A percentile compares a stretch with the other conserved stretches of the same genome.
Evolutionary conservation across 805 yeast genomes (phyloP).

Genomic region (Maudiozyma turicensis): DNA sequence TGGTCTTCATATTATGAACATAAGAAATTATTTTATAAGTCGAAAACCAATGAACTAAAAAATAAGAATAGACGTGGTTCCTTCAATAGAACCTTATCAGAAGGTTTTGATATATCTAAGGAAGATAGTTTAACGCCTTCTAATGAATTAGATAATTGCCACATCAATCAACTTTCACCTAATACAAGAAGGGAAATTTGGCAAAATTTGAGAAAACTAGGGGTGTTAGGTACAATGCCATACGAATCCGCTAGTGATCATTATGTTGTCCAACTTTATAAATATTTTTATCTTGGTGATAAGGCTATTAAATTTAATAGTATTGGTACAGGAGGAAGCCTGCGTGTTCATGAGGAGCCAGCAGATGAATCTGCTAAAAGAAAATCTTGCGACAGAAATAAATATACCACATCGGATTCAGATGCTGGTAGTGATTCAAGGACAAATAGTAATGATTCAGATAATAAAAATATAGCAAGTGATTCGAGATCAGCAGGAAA

Average conservation of each 20-base stretch:
- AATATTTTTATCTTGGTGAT: constrained; percentile 21
- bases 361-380: background rate
- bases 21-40: constrained; percentile 17
- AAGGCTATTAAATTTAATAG: background rate
- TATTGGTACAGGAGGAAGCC: background rate
- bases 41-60: background rate
- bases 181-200: constrained; percentile 24
- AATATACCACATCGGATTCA: too few species aligned
- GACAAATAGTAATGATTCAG: too few species aligned
- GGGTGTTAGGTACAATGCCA: constrained; percentile 27
- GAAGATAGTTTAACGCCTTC: background rate
- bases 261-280: constrained; percentile 23
- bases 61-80: too few species aligned
- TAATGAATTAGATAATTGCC: background rate
- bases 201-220: constrained; percentile 24
- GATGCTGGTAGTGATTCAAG: too few species aligned
- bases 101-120: too few species aligned
- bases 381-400: too few species aligned
- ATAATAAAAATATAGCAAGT: too few species aligned
- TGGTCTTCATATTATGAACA: constrained; percentile 20
- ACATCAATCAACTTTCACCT: background rate
- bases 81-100: too few species aligned
- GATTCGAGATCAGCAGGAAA: background rate
- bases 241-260: constrained; percentile 24
- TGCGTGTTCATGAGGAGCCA: too few species aligned